Percentiles rank a stretch among this genome's conserved stretches.
These are phyloP conservation scores for Leishmania amazonensis DNA, from an alignment of 208 protist genomes.

Conservation along the genomic window DNA sequence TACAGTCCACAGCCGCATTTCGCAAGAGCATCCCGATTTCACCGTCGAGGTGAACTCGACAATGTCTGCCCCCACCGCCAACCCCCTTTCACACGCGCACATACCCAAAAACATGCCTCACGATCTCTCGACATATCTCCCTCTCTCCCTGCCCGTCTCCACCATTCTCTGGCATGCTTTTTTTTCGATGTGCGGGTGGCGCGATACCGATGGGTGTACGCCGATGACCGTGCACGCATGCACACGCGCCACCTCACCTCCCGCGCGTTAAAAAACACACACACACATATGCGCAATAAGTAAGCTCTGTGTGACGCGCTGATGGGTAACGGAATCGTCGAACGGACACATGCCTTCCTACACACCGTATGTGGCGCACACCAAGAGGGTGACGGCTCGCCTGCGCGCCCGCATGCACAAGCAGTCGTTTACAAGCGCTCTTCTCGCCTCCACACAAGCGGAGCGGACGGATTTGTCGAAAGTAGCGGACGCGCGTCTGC, in stretches of 20 bases:
- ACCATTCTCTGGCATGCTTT: not conserved
- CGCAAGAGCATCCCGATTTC: not conserved
- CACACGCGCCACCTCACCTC: not conserved
- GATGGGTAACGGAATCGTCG: not conserved
- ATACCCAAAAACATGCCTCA: not conserved
- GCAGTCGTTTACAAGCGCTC: conserved; percentile 48
- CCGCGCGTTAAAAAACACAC: not conserved
- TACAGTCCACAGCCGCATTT: not conserved
- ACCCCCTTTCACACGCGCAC: not conserved
- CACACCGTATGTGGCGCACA: conserved; percentile 46
- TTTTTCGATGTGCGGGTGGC: not conserved
- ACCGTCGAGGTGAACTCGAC: not conserved
- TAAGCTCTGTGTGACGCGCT: not conserved
- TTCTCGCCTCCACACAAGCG: conserved; percentile 20
- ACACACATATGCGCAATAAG: not conserved
- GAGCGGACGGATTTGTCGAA: conserved; percentile 27
- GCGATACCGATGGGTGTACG: not conserved
- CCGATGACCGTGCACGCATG: not conserved
- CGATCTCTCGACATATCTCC: not conserved
- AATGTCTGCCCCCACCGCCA: not conserved
- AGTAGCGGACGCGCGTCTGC: conserved; percentile 42
- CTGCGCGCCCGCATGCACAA: conserved; percentile 72
- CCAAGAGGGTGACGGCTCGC: conserved; percentile 47
- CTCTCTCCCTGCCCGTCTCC: not conserved
- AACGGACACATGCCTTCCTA: conserved; percentile 1